A percentile compares a stretch with the other conserved stretches of the same genome.
These are phyloP conservation scores for Candida buenavistaensis DNA, from an alignment of 1,139 yeast genomes.

Conservation along the genomic window DNA sequence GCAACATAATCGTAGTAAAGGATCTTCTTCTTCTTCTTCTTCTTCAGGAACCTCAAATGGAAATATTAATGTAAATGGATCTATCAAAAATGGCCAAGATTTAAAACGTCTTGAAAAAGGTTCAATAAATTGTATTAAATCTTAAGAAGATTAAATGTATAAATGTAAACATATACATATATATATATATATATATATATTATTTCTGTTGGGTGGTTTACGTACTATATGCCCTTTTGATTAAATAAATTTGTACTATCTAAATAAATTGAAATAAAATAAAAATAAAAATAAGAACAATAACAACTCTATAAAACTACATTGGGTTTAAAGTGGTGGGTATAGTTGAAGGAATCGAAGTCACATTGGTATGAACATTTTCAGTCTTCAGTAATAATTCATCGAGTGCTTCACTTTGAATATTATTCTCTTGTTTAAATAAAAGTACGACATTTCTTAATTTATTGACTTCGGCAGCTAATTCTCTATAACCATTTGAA, in stretches of 20 bases:
- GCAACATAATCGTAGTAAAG: constrained; percentile 85
- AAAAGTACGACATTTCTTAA: constrained; percentile 60
- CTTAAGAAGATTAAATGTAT: constrained; percentile 19
- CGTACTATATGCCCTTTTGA: too few species aligned
- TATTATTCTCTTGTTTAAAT: constrained; percentile 32
- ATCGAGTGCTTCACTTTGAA: neutral
- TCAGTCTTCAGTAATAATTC: constrained; percentile 23
- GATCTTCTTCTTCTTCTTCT: constrained; percentile 34
- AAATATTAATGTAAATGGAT: neutral
- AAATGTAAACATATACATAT: neutral
- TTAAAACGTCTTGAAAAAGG: constrained; percentile 65
- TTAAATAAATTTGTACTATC: too few species aligned
- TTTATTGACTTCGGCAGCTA: constrained; percentile 58
- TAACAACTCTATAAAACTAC: neutral
- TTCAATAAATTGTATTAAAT: constrained; percentile 67
- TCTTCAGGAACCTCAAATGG: constrained; percentile 16
- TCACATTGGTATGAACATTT: constrained; percentile 16
- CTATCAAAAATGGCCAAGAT: constrained; percentile 30
- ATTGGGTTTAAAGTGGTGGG: constrained; percentile 19
- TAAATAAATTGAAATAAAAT: too few species aligned
- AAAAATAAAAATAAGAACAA: neutral
- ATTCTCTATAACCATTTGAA: constrained; percentile 67
- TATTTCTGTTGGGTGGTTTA: neutral
- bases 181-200: neutral
- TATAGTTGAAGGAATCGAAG: constrained; percentile 20